phyloP scores from a whole-genome alignment of 2,329 filamentous ascomycete genomes.

The Trichoderma sp. region DNA sequence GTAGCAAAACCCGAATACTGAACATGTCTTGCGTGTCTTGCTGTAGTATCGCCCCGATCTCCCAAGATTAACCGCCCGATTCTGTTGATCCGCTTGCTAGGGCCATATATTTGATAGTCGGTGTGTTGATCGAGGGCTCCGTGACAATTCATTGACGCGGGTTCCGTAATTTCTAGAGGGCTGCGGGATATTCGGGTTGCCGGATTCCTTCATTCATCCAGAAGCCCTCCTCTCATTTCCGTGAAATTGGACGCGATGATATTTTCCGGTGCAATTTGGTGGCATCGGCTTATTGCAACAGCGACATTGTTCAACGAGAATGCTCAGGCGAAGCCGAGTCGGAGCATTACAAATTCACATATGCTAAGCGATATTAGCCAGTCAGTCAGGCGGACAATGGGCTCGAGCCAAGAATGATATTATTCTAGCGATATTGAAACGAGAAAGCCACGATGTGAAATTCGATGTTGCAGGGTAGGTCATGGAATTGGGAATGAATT shows the following conservation, averaged over 20 bases:
- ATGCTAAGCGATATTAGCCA: conserved; percentile 4
- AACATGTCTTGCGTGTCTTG: not conserved
- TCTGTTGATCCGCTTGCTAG: not conserved
- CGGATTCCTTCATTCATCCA: not conserved
- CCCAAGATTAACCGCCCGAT: not conserved
- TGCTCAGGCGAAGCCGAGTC: not conserved
- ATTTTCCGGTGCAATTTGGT: not conserved
- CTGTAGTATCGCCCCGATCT: not conserved
- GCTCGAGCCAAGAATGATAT: not conserved
- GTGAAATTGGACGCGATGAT: not conserved
- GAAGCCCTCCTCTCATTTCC: conserved; percentile 3
- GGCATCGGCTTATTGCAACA: not conserved
- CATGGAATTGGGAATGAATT: not conserved
- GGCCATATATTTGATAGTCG: not conserved
- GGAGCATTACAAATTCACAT: not conserved
- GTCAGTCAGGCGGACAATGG: not conserved
- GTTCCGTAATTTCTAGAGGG: not conserved
- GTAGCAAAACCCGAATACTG: not conserved
- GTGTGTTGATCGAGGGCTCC: not conserved
- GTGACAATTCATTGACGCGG: not conserved
- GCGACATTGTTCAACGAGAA: not conserved
- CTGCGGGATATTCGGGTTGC: not conserved
- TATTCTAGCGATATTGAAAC: not conserved
- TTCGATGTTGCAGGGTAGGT: not conserved
- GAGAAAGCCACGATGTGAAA: not conserved